Evolutionary conservation across 805 yeast genomes (phyloP).

Genomic region (Tetrapisispora namnaoensis): DNA sequence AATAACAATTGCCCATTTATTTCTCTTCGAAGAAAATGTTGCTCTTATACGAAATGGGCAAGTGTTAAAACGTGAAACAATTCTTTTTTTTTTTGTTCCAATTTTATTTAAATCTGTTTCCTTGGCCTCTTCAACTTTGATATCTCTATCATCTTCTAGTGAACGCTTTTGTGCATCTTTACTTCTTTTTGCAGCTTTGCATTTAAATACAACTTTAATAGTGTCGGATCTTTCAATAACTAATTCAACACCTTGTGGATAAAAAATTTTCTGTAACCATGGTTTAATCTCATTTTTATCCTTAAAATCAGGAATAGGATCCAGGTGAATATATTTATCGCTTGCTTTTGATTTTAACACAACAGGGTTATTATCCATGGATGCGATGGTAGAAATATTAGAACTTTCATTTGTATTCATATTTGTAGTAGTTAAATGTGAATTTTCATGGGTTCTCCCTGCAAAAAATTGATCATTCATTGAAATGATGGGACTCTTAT

Average conservation of each 20-base stretch:
- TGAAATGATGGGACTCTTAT: neutral
- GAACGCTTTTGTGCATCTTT: constrained; percentile 6
- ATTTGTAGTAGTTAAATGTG: neutral
- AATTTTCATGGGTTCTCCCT: no score
- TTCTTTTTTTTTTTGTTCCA: constrained; percentile 20
- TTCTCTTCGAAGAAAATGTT: constrained; percentile 42
- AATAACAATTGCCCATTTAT: constrained; percentile 51
- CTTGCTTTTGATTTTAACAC: constrained; percentile 2
- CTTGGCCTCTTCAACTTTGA: neutral
- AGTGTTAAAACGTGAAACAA: constrained; percentile 29
- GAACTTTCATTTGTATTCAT: neutral
- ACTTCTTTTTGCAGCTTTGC: constrained; percentile 36
- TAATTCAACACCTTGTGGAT: constrained; percentile 41
- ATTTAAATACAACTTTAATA: constrained; percentile 51
- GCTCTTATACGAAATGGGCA: constrained; percentile 64
- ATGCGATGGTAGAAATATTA: no score
- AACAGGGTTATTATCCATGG: neutral
- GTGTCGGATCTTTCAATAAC: constrained; percentile 57
- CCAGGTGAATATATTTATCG: constrained; percentile 27
- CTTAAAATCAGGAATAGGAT: constrained; percentile 31
- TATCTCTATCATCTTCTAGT: neutral
- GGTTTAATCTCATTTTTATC: constrained; percentile 48
- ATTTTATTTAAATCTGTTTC: neutral
- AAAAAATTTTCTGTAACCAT: constrained; percentile 44
- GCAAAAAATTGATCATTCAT: neutral